Conservation (phyloP, 2,329 filamentous ascomycete genomes). For the Lasiodiplodia hormozganensis region DNA sequence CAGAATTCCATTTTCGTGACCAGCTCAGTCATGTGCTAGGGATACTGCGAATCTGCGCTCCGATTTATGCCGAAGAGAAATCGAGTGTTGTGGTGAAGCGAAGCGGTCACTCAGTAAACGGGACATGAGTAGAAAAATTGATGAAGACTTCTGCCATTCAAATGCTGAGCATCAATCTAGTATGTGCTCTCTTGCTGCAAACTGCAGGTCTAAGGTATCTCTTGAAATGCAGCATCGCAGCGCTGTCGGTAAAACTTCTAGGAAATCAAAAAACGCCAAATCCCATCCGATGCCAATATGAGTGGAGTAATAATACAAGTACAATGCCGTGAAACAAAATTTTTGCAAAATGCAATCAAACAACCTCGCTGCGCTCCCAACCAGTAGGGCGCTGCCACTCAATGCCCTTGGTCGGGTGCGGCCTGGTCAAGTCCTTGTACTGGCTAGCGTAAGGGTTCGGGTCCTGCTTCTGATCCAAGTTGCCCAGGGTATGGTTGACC, state of each 20-base stretch:
- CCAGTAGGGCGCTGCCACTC: conserved; percentile 71
- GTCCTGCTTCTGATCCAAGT: conserved; percentile 83
- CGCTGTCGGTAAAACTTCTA: background rate
- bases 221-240: background rate
- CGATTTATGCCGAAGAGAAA: too few relatives aligned
- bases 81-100: too few relatives aligned
- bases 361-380: conserved; percentile 77
- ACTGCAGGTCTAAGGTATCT: background rate
- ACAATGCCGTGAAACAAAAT: background rate
- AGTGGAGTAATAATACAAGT: conserved; percentile 7
- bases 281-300: conserved; percentile 7
- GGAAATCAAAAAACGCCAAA: background rate
- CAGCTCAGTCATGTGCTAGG: too few relatives aligned
- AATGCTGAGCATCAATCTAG: background rate
- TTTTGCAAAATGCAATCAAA: conserved; percentile 58
- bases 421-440: conserved; percentile 72
- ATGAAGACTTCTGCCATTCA: background rate
- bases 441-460: conserved; percentile 90
- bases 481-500: conserved; percentile 93
- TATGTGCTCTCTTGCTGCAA: background rate
- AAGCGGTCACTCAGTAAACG: too few relatives aligned
- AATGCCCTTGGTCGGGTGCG: conserved; percentile 74
- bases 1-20: too few relatives aligned
- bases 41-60: too few relatives aligned
- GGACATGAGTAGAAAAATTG: too few relatives aligned